phyloP scores from a whole-genome alignment of 306 rosid species.

The Cucurbita argyrosperma region DNA sequence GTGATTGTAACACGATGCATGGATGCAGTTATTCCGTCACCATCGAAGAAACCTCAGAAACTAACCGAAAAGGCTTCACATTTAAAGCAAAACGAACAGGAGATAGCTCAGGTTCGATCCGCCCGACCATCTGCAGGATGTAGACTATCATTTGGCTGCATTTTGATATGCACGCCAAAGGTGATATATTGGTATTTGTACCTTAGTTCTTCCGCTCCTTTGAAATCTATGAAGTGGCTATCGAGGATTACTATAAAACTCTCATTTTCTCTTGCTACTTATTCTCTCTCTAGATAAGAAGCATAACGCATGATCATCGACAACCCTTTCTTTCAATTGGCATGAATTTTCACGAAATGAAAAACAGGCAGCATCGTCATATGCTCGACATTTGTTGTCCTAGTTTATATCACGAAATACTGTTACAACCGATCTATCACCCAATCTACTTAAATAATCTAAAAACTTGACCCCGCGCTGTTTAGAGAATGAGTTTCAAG shows the following conservation, averaged over 20 bases:
- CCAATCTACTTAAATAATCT: too few relatives aligned
- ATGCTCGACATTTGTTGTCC: too few relatives aligned
- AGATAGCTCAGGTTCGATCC: conserved; percentile 21
- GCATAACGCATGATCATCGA: too few relatives aligned
- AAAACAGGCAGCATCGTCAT: too few relatives aligned
- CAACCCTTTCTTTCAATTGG: too few relatives aligned
- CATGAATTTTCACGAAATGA: too few relatives aligned
- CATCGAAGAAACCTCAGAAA: conserved; percentile 25
- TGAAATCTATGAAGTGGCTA: conserved; percentile 62
- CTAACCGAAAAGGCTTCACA: conserved; percentile 22
- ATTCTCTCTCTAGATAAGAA: too few relatives aligned
- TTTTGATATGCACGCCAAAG: background rate
- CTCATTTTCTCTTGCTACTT: background rate
- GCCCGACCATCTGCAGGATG: background rate
- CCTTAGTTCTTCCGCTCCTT: conserved; percentile 20
- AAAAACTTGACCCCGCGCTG: too few relatives aligned
- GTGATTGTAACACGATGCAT: background rate
- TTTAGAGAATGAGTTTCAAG: too few relatives aligned
- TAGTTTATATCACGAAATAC: too few relatives aligned
- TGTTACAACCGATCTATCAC: too few relatives aligned
- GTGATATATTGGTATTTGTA: background rate
- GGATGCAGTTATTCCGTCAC: conserved; percentile 33
- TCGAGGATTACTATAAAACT: conserved; percentile 52
- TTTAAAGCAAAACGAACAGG: conserved; percentile 23
- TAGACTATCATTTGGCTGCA: background rate